Evolutionary conservation across 805 yeast genomes (phyloP), one percentile per base, ranked within the genome.

Genomic region (Candida sphagnicola): DNA sequence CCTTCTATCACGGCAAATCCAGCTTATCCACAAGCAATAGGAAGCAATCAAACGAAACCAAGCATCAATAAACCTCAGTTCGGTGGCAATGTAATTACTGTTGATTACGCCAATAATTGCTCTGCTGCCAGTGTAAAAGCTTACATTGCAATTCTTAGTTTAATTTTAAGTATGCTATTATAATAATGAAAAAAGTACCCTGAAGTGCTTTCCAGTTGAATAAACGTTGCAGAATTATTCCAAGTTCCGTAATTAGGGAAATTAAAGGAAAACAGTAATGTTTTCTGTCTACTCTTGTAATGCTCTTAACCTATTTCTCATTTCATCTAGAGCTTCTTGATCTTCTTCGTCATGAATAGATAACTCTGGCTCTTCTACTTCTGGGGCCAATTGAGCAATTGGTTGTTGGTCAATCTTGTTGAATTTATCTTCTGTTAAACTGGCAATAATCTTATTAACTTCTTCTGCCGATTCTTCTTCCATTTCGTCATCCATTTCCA

Each of bases 221-320:
- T n/a, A n/a, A n/a, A n/a, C n/a, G n/a, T n/a, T n/a, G n/a, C n/a
- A n/a, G n/a, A n/a, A n/a, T n/a, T n/a, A n/a, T n/a, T n/a, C n/a
- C n/a, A n/a, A n/a, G n/a, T n/a, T n/a, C n/a, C n/a, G n/a, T n/a
- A n/a, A n/a, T n/a, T n/a, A n/a, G n/a, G n/a, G n/a, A n/a, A n/a
- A n/a, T n/a, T n/a, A n/a, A n/a, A n/a, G n/a, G n/a, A n/a, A n/a
- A n/a, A n/a, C n/a, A n/a, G n/a, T n/a, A 17, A 12, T 31, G 8
- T 31, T 12, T 16, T 23, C 19, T 11, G 24, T 16, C 37, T 40
- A 53, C 35, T 57, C 60, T 40, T 91, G 97, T 43, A 91, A 64
- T 0, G 96, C 97, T 51, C 73, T 80, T 34, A 91, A 70, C 42
- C 98, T 70, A 55, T 90, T 91, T 49, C 95, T 75, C 97, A 93